phyloP scores from a whole-genome alignment of 2,329 filamentous ascomycete species.

The Fusarium verrucosum region DNA sequence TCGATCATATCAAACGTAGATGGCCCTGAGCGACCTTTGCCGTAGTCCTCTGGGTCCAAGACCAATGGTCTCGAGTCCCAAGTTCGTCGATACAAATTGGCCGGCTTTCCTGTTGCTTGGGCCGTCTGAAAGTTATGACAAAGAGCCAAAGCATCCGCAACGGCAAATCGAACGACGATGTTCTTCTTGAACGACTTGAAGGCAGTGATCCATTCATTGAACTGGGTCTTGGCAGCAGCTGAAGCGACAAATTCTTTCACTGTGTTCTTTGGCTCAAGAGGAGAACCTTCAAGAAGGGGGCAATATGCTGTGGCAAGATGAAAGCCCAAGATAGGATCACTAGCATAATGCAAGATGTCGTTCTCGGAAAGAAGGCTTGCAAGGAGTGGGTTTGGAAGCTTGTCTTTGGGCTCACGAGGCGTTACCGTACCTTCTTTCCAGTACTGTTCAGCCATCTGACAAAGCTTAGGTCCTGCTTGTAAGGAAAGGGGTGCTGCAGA shows the following conservation, averaged over 20 bases:
- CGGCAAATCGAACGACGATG: slow-evolving; percentile 57
- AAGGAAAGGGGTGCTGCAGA: slow-evolving; percentile 52
- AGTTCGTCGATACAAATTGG: slow-evolving; percentile 55
- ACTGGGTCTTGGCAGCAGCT: slow-evolving; percentile 55
- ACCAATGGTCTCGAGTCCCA: slow-evolving; percentile 52
- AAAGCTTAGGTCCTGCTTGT: slow-evolving; percentile 37
- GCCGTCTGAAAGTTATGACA: slow-evolving; percentile 60
- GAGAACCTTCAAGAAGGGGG: slow-evolving; percentile 51
- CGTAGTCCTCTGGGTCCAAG: slow-evolving; percentile 57
- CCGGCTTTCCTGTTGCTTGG: slow-evolving; percentile 44
- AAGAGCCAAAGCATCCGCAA: slow-evolving; percentile 61
- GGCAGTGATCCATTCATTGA: slow-evolving; percentile 56
- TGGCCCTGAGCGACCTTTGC: slow-evolving; percentile 48
- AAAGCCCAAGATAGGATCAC: slow-evolving; percentile 64
- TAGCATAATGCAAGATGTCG: slow-evolving; percentile 57
- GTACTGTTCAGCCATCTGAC: slow-evolving; percentile 43
- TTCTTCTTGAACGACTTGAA: slow-evolving; percentile 48
- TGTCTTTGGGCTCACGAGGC: slow-evolving; percentile 13
- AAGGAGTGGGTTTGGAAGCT: slow-evolving; percentile 58
- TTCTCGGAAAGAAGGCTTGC: slow-evolving; percentile 47
- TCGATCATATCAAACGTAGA: slow-evolving; percentile 65
- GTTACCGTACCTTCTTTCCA: slow-evolving; percentile 50
- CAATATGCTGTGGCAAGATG: slow-evolving; percentile 63
- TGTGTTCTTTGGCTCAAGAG: slow-evolving; percentile 45
- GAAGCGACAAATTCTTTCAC: slow-evolving; percentile 40